Percentiles rank a stretch among this genome's conserved stretches.
phyloP scores from a whole-genome alignment of 352 stramenopile species.

The Globisporangium nodosum region DNA sequence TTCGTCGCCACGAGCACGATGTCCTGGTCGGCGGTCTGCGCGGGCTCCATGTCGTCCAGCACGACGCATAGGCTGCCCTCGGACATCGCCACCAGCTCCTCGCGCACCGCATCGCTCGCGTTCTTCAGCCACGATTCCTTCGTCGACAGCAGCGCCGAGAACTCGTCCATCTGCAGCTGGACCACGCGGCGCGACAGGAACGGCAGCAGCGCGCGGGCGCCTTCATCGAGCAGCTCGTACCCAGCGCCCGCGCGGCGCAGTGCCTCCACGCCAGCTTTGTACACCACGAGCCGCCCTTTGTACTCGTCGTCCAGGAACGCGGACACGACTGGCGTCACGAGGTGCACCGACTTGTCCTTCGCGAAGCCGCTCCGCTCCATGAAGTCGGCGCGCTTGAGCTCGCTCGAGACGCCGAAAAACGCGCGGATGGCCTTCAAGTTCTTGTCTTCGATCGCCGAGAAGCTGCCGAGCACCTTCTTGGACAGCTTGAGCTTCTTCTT shows the following conservation, averaged over 20 bases:
- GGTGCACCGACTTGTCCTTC: conserved; percentile 61
- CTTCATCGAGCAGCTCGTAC: conserved; percentile 63
- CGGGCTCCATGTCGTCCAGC: conserved; percentile 78
- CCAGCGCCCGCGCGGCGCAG: conserved; percentile 23
- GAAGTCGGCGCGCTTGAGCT: conserved; percentile 22
- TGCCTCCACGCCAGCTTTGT: conserved; percentile 58
- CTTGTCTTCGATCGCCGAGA: conserved; percentile 35
- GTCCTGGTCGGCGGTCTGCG: conserved; percentile 68
- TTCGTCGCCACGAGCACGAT: conserved; percentile 59
- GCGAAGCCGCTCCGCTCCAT: conserved; percentile 63
- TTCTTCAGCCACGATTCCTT: conserved; percentile 79
- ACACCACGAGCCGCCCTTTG: conserved; percentile 46
- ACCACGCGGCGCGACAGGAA: conserved; percentile 44
- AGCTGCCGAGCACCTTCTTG: conserved; percentile 61
- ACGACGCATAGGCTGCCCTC: conserved; percentile 62
- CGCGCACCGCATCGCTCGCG: conserved; percentile 45
- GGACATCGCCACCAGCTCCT: conserved; percentile 38
- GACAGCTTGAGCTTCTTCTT: conserved; percentile 52
- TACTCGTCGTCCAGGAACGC: conserved; percentile 29
- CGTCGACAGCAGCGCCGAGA: conserved; percentile 48
- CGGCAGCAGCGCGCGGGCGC: conserved; percentile 48
- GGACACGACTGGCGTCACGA: conserved; percentile 53
- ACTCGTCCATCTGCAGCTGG: conserved; percentile 58
- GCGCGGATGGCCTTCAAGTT: conserved; percentile 28
- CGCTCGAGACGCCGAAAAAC: conserved; percentile 39